Percentiles rank a stretch among this genome's conserved stretches.
These are phyloP conservation scores for Atkinsonella hypoxylon DNA, from an alignment of 2,329 filamentous ascomycete genomes.

Conservation along the genomic window DNA sequence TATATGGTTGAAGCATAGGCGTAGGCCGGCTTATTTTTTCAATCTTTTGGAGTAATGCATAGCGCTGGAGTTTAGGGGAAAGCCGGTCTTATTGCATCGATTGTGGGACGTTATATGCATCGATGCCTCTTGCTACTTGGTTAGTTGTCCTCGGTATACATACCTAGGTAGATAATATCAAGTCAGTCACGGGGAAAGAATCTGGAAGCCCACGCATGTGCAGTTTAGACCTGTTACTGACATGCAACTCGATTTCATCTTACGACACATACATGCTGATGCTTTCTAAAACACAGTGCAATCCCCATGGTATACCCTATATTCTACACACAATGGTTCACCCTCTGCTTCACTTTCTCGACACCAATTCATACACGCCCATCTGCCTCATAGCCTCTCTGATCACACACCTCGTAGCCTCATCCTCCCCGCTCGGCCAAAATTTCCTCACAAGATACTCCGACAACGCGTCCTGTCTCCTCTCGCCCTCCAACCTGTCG, in stretches of 20 bases:
- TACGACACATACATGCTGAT: not conserved
- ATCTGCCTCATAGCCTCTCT: conserved; percentile 25
- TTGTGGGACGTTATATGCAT: not conserved
- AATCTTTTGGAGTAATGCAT: not conserved
- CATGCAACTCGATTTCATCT: no score
- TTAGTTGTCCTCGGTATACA: no score
- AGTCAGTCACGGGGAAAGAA: no score
- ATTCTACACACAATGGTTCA: not conserved
- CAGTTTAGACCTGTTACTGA: no score
- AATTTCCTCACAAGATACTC: conserved; percentile 29
- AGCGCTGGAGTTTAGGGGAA: conserved; percentile 3
- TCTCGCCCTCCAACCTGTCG: conserved; percentile 23
- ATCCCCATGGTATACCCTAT: not conserved
- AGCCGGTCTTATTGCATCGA: not conserved
- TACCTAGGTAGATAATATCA: no score
- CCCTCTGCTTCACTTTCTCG: not conserved
- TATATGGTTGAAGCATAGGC: not conserved
- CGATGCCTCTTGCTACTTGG: not conserved
- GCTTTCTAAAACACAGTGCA: not conserved
- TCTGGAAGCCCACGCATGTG: no score
- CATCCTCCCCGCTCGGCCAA: conserved; percentile 18
- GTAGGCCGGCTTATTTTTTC: not conserved
- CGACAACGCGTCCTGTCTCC: conserved; percentile 27
- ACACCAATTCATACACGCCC: conserved; percentile 28
- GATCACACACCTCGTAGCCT: conserved; percentile 16